These are phyloP conservation scores for Pseudogymnoascus destructans DNA, from an alignment of 2,329 filamentous ascomycete species.

Conservation along the genomic window DNA sequence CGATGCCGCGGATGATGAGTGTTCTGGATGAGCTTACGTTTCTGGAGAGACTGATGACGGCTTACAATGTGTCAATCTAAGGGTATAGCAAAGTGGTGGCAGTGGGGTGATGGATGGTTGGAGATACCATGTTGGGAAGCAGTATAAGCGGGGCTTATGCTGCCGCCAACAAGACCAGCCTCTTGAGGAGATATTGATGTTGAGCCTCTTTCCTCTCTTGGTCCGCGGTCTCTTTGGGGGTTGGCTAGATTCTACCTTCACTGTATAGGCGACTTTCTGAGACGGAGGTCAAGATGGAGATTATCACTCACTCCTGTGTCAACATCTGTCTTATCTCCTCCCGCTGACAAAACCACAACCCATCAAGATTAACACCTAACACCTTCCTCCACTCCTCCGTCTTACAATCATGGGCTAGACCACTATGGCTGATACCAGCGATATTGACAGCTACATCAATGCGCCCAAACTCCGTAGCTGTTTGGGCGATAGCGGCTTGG, in stretches of 20 bases:
- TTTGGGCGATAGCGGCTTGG: constrained; percentile 30
- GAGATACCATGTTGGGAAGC: constrained; percentile 37
- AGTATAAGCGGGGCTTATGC: constrained; percentile 29
- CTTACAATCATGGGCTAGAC: constrained; percentile 33
- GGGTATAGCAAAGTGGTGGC: neutral
- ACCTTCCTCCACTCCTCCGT: constrained; percentile 38
- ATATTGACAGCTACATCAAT: constrained; percentile 44
- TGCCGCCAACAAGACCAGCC: constrained; percentile 33
- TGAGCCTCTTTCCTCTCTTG: constrained; percentile 32
- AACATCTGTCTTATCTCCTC: constrained; percentile 40
- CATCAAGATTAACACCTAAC: constrained; percentile 40
- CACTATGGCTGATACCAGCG: constrained; percentile 34
- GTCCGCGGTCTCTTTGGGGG: constrained; percentile 26
- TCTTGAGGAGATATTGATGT: constrained; percentile 42
- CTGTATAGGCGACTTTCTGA: neutral
- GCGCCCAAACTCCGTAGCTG: constrained; percentile 35
- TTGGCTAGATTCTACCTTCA: neutral
- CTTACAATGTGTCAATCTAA: constrained; percentile 11
- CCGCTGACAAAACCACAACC: constrained; percentile 43
- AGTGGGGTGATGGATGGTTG: constrained; percentile 4
- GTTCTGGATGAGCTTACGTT: constrained; percentile 19
- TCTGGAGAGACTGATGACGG: constrained; percentile 38
- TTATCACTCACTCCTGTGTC: constrained; percentile 31
- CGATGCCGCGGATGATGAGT: constrained; percentile 35
- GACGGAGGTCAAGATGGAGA: neutral